A percentile compares a stretch with the other conserved stretches of the same genome.
Conservation (phyloP, 1,284 basidiomycete genomes). For the Malassezia furfur region DNA sequence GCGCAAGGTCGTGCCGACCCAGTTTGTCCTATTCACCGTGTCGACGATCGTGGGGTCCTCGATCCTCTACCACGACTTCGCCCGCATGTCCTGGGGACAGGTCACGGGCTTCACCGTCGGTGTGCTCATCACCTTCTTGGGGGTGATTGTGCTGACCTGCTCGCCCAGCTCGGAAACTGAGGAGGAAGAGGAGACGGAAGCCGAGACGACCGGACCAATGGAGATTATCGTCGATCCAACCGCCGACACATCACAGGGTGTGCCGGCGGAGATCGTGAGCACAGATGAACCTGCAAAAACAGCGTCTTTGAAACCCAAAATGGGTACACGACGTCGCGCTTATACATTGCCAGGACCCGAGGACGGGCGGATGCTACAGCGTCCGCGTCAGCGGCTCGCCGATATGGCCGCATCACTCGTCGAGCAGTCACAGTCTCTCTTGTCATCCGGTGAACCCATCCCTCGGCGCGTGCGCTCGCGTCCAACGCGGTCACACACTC, state of each 20-base stretch:
- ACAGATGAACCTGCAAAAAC: no score
- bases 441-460: not conserved
- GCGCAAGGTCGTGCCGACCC: conserved; percentile 57
- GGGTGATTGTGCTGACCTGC: conserved; percentile 59
- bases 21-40: conserved; percentile 69
- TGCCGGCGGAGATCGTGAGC: not conserved
- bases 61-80: conserved; percentile 86
- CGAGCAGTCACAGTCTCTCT: not conserved
- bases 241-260: not conserved
- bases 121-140: conserved; percentile 68
- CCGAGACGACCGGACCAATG: not conserved
- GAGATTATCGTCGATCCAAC: not conserved
- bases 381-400: not conserved
- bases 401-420: conserved; percentile 1
- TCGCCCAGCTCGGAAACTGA: not conserved
- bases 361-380: not conserved
- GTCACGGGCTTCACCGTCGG: conserved; percentile 77
- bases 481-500: not conserved
- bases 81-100: conserved; percentile 52
- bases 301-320: no score
- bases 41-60: conserved; percentile 84
- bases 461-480: not conserved
- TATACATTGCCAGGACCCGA: not conserved
- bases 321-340: not conserved
- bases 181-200: not conserved